Evolutionary conservation across 768 basidiomycete genomes (phyloP), one percentile per base, ranked within the genome.

Genomic region (Mycena leptocephala): DNA sequence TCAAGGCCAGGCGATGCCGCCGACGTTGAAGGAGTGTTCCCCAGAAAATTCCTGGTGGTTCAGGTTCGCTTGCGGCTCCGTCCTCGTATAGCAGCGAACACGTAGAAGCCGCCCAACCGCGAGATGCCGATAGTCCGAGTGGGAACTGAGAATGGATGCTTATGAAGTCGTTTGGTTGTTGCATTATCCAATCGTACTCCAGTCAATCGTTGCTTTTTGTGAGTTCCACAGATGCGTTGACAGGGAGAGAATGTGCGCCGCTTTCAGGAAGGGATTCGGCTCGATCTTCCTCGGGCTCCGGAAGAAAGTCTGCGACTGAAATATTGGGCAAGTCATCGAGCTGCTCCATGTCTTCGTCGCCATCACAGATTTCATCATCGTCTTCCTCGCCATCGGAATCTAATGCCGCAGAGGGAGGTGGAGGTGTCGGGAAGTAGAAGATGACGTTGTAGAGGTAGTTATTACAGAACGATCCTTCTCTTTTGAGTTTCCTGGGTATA

Each of bases 401-500:
- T 18, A 16, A 20, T 26, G 51, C 13, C 43, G 7, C 43, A 18
- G 43, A 16, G 16, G 18, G 43, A 4, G 43, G 7, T 18, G 43
- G 18, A 14, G 18, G 33, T 11, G 22, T 39, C 22, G 5, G 20
- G 35, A 16, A 5, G 6, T n/a, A n/a, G n/a, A n/a, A n/a, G n/a
- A n/a, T n/a, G n/a, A n/a, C n/a, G n/a, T n/a, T n/a, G 59, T n/a
- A n/a, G 65, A 13, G 9, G 35, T 13, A 11, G 22, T 14, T 1
- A 62, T 13, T 8, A 72, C 41, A 6, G 70, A 64, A 9, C 70
- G 24, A 9, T 72, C 70, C 53, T 55, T 53, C 2, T 70, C 68
- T 9, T 56, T 72, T 5, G 62, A 72, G 1, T n/a, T 55, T 14
- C 70, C 70, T 5, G 70, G 70, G 59, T 72, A 72, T 9, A 51